Evolutionary conservation across 495 filamentous ascomycete species (phyloP), one percentile per base, ranked within the genome.

Genomic region (Penicillium canariense): DNA sequence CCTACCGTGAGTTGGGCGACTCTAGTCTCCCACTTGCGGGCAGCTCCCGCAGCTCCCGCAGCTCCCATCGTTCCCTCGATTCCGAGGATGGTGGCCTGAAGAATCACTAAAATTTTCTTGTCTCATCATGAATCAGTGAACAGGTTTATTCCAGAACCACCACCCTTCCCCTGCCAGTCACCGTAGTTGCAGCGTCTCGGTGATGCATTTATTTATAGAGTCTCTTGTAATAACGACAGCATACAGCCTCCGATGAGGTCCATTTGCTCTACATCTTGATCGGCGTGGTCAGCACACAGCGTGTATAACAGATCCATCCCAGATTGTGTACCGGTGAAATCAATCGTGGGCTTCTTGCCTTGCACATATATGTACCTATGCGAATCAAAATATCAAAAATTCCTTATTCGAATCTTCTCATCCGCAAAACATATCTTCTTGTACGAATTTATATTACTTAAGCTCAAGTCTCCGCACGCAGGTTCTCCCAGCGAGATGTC

Each of bases 1-100:
- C 67, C 2, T 78, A 72, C 55, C 72, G 69, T 45, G 67, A 68
- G 15, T 65, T 75, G 40, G 72, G 68, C 36, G 66, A 72, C 25
- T 50, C 55, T 2, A 49, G 55, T n/a, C 49, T 62, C 12, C 48
- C 54, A 39, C 54, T 57, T 6, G 26, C 36, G 12, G 28, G 38
- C 26, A 46, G 43, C 43, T 46, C 43, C n/a, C 43, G 26, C 26
- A 46, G 43, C 30, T 48, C 46, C 14, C 52, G 52, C 1, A 46
- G 54, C 38, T 28, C 28, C 23, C 0, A 48, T 15, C 17, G 44
- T 45, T 32, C 28, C 32, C 14, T 49, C 38, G 25, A 47, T 39
- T 36, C 51, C 9, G 50, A 54, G 20, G 56, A 54, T 28, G 55
- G 56, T 30, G 54, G 54, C 18, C 56, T 60, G 30, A 71, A 71